phyloP scores from a whole-genome alignment of 371 early-diverging fungal species.

The Entomophthora muscae region DNA sequence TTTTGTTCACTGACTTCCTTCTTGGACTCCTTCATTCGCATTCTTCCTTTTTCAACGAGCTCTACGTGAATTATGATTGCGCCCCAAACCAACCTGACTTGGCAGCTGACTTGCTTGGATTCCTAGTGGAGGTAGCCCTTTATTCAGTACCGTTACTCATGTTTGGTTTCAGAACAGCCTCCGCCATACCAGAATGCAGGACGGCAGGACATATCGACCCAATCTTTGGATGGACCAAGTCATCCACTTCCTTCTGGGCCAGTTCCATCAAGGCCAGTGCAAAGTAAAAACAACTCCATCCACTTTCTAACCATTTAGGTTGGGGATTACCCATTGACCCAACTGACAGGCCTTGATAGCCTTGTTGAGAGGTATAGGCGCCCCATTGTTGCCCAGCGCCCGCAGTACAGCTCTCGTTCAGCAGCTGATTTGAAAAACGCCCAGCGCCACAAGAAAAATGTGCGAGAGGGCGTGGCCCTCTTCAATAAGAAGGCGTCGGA shows the following conservation, averaged over 20 bases:
- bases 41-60: constrained; percentile 60
- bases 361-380: neutral
- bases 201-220: neutral
- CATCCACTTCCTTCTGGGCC: constrained; percentile 33
- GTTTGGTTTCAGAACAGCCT: neutral
- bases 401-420: constrained; percentile 47
- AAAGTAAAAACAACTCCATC: neutral
- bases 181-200: neutral
- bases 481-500: neutral
- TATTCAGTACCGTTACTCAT: neutral
- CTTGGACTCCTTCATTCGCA: constrained; percentile 29
- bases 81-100: constrained; percentile 17
- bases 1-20: constrained; percentile 4
- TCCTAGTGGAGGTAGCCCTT: constrained; percentile 4
- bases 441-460: constrained; percentile 70
- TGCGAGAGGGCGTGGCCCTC: constrained; percentile 23
- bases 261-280: neutral
- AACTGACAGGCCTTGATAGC: neutral
- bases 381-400: neutral
- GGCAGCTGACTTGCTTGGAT: neutral
- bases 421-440: constrained; percentile 71
- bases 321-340: neutral
- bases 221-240: constrained; percentile 32
- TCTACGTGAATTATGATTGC: constrained; percentile 90
- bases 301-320: neutral